Conservation (phyloP, 345 rosid genomes). For the Eucalyptus marginata region DNA sequence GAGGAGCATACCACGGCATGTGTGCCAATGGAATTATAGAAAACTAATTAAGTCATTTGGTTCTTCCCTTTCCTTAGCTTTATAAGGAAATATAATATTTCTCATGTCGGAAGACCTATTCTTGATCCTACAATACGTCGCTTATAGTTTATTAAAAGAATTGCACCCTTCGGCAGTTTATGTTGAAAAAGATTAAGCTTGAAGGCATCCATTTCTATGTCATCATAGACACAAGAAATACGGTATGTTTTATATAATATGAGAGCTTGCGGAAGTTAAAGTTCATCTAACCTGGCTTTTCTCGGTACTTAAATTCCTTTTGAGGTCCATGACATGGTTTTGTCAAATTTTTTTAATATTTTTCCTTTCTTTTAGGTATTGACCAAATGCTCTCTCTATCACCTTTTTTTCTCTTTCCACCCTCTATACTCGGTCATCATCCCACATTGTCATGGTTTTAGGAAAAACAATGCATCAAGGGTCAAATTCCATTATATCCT, state of each 20-base stretch:
- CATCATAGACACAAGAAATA: not conserved
- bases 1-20: not conserved
- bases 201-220: not conserved
- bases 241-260: not conserved
- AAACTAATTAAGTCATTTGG: not conserved
- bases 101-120: not conserved
- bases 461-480: not conserved
- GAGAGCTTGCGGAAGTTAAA: not conserved
- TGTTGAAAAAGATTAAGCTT: not conserved
- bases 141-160: not conserved
- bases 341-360: not conserved
- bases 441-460: slow-evolving; percentile 2
- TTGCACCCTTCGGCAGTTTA: not conserved
- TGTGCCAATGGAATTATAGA: not conserved
- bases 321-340: not conserved
- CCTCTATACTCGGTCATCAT: not conserved
- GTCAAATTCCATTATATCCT: slow-evolving; percentile 16
- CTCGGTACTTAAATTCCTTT: not conserved
- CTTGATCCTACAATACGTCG: not conserved
- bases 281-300: not conserved
- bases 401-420: not conserved
- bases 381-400: slow-evolving; percentile 11
- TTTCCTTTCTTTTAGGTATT: slow-evolving; percentile 36
- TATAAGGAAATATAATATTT: not conserved
- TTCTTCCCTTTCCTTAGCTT: not conserved